Evolutionary conservation across 2,329 filamentous ascomycete species (phyloP).

Genomic region (Dothiorella sarmentorum): DNA sequence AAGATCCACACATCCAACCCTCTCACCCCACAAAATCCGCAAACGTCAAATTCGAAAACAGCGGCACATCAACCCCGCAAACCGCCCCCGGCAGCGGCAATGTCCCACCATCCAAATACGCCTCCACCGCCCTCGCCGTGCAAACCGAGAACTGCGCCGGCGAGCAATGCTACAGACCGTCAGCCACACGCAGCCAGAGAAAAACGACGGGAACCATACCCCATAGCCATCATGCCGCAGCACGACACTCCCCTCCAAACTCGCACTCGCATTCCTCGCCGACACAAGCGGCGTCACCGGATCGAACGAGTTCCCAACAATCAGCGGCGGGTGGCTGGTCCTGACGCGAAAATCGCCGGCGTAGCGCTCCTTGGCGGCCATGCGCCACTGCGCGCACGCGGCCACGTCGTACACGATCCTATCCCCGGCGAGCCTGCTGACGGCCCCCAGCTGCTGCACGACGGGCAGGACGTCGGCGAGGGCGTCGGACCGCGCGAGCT

Average conservation of each 20-base stretch:
- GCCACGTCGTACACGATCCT: background rate
- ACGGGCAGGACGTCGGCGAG: background rate
- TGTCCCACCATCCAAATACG: slow-evolving; percentile 19
- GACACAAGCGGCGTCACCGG: background rate
- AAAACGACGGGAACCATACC: slow-evolving; percentile 5
- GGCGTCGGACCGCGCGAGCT: no score
- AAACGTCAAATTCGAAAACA: slow-evolving; percentile 14
- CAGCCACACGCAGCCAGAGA: background rate
- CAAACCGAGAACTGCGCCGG: slow-evolving; percentile 16
- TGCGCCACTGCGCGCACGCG: slow-evolving; percentile 36
- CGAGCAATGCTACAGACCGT: slow-evolving; percentile 17
- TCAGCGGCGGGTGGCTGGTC: background rate
- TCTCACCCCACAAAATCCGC: no score
- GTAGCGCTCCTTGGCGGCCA: slow-evolving; percentile 35
- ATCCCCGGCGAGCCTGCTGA: background rate
- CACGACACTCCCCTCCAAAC: slow-evolving; percentile 44
- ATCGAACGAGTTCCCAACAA: background rate
- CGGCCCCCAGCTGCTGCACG: background rate
- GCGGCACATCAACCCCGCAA: slow-evolving; percentile 15
- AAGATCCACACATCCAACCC: no score
- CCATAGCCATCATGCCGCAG: slow-evolving; percentile 42
- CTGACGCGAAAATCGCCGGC: slow-evolving; percentile 24
- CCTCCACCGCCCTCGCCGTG: slow-evolving; percentile 14
- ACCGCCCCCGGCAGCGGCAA: slow-evolving; percentile 19
- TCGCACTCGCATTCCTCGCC: slow-evolving; percentile 38